These are phyloP conservation scores for Xylaria sp. DNA, from an alignment of 2,329 filamentous ascomycete species.

Conservation along the genomic window DNA sequence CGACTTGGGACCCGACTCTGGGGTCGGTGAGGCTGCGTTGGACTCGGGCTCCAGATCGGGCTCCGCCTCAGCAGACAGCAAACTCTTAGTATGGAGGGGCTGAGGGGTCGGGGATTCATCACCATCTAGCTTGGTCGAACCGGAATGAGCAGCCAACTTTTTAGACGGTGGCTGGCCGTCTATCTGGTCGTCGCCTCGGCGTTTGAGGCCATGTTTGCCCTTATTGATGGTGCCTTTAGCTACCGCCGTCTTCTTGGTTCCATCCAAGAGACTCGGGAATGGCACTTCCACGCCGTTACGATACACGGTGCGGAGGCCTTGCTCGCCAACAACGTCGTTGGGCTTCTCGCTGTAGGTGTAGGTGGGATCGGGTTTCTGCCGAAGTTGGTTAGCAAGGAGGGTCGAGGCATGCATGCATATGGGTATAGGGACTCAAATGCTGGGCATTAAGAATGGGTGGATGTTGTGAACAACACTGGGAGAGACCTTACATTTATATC, in stretches of 20 bases:
- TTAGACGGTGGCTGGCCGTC: constrained; percentile 48
- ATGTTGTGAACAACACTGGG: not conserved
- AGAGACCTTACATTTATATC: constrained; percentile 26
- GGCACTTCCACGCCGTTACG: constrained; percentile 32
- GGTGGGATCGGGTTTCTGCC: constrained; percentile 26
- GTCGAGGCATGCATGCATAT: constrained; percentile 2
- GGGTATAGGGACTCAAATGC: not conserved
- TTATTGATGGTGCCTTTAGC: constrained; percentile 32
- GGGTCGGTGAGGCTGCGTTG: constrained; percentile 30
- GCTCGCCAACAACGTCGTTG: constrained; percentile 22
- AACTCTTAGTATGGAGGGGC: constrained; percentile 38
- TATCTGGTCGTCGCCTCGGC: constrained; percentile 45
- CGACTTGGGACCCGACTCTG: constrained; percentile 23
- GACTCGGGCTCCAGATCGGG: constrained; percentile 32
- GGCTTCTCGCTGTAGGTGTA: constrained; percentile 26
- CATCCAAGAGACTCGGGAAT: constrained; percentile 31
- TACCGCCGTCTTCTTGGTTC: constrained; percentile 31
- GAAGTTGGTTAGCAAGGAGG: constrained; percentile 14
- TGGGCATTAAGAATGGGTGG: not conserved
- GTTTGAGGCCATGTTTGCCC: constrained; percentile 38
- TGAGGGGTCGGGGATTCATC: constrained; percentile 31
- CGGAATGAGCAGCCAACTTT: constrained; percentile 36
- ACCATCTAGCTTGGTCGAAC: constrained; percentile 24
- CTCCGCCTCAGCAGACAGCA: constrained; percentile 34
- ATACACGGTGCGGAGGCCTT: constrained; percentile 27